A percentile compares a stretch with the other conserved stretches of the same genome.
Conservation (phyloP, 176 grass and related monocot genomes). For the Triticum dicoccoides region DNA sequence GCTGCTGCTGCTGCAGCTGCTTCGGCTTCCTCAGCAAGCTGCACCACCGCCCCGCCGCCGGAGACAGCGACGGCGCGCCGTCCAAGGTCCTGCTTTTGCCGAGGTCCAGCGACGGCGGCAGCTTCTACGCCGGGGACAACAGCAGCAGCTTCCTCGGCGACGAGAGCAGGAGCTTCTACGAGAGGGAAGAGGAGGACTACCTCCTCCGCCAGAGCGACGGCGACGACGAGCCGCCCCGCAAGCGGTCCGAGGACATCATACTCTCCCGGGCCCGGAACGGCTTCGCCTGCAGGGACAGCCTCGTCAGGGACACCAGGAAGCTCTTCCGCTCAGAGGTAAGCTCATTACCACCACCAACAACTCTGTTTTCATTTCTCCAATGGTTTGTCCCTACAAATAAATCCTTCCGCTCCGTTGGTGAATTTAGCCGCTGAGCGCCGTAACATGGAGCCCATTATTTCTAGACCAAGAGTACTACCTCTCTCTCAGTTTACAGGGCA, state of each 20-base stretch:
- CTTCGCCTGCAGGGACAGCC: conserved; percentile 61
- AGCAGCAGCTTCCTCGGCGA: neutral
- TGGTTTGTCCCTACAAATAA: no score
- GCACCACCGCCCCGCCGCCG: no score
- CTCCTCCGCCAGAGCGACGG: no score
- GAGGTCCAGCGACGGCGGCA: neutral
- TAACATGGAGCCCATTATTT: no score
- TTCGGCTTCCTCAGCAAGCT: neutral
- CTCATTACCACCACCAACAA: no score
- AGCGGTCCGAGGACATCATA: neutral
- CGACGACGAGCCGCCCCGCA: neutral
- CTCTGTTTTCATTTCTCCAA: neutral
- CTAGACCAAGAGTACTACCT: no score
- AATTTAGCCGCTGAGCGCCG: no score
- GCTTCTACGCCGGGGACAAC: neutral
- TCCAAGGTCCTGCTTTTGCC: neutral
- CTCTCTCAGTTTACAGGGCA: no score
- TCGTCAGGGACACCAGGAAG: conserved; percentile 63
- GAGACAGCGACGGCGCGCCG: neutral
- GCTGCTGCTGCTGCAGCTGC: neutral
- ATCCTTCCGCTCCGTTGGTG: no score
- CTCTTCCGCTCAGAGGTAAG: conserved; percentile 59
- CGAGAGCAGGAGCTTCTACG: neutral
- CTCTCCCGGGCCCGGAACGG: neutral
- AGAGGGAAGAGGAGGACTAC: neutral